Base-by-base conservation (phyloP, 2,329 filamentous ascomycete species). In the Fusarium floridanum region DNA sequence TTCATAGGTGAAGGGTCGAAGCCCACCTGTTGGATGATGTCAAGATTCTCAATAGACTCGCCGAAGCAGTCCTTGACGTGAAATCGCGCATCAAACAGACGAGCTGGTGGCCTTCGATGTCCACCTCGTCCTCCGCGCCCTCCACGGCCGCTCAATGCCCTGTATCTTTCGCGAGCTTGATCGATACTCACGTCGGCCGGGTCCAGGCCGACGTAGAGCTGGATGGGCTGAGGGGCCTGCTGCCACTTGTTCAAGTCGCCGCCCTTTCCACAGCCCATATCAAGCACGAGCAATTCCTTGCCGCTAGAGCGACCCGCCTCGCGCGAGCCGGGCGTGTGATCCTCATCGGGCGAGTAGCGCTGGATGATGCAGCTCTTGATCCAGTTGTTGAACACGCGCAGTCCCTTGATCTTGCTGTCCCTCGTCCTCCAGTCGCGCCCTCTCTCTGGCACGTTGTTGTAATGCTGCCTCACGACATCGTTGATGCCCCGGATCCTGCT, bases 371-470 rank as follows among this genome's bases (percentile, higher is more conserved):
- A 96, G 81, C 95, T 98, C 87, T 99, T 99, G 84, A 99, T 90
- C 97, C 97, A 99, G 83, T 99, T 99, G 86, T 99, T 99, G 87
- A 98, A 97, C 76, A 93, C 94, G 63, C 97, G 91, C 63, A 99
- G 86, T 1, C 97, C 97, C 85, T 97, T 98, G 86, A 99, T 99
- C 79, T 94, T 93, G 83, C 94, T 97, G 79, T 97, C 95, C 8
- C 95, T 97, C 81, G 93, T 95, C 60, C 97, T 91, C 96, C 97
- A 99, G 80, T 98, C 95, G 64, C 96, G 91, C 14, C 97, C 97
- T 34, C 95, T 91, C 85, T 99, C 94, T 0, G 96, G 96, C 0
- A 98, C 96, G 41, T 94, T 92, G 83, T 99, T 99, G 88, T 99
- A 99, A 83, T 98, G 96, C 75, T 97, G 92, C 61, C 92, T 91